Evolutionary conservation across 768 basidiomycete species (phyloP).

Genomic region (Leccinum truebloodii): DNA sequence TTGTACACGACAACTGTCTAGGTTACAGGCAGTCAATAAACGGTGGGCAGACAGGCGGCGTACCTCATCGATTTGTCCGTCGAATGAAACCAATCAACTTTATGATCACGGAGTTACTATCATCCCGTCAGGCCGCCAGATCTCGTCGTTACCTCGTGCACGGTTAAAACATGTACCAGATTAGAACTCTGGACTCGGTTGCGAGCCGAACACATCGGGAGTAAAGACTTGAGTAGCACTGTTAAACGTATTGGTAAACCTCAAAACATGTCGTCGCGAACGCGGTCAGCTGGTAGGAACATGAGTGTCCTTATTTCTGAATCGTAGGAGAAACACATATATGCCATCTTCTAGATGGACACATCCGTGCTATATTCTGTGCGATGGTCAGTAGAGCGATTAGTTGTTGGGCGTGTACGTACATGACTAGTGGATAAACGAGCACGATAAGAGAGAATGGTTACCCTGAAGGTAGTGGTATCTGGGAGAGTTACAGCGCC

Average conservation of each 20-base stretch:
- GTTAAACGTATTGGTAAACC: conserved; percentile 48
- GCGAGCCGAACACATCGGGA: conserved; percentile 52
- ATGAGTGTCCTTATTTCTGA: conserved; percentile 57
- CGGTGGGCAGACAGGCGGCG: not conserved
- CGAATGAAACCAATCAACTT: not conserved
- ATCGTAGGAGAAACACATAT: conserved; percentile 29
- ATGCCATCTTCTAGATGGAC: conserved; percentile 45
- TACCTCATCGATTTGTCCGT: conserved; percentile 46
- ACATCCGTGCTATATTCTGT: conserved; percentile 56
- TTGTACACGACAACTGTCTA: not conserved
- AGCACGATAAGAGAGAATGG: conserved; percentile 50
- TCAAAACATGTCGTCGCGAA: conserved; percentile 63
- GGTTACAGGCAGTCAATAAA: not conserved
- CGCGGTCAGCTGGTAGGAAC: conserved; percentile 30
- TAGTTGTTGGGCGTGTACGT: conserved; percentile 38
- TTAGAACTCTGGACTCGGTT: not conserved
- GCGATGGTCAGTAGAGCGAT: not conserved
- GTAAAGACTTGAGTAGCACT: conserved; percentile 51
- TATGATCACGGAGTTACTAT: not conserved
- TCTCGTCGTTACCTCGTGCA: conserved; percentile 61
- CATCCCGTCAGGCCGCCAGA: conserved; percentile 50
- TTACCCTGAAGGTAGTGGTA: conserved; percentile 50
- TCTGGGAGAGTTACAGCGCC: conserved; percentile 49
- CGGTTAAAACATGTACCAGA: not conserved
- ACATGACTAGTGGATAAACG: conserved; percentile 57